A percentile compares a stretch with the other conserved stretches of the same genome.
Evolutionary conservation across 768 basidiomycete genomes (phyloP).

Genomic region (Pisolithus marmoratus): DNA sequence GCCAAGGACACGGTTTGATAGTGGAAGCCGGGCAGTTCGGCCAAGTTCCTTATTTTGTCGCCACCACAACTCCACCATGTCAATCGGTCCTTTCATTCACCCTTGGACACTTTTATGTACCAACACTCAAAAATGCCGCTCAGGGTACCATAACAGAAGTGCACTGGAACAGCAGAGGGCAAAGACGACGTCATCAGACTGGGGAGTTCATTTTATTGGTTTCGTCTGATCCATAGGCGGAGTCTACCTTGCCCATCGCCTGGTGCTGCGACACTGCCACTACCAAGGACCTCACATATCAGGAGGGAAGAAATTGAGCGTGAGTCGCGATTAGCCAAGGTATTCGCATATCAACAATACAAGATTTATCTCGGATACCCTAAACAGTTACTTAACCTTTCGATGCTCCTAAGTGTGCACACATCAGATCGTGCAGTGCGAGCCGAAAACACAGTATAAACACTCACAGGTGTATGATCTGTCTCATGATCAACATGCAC

Average conservation of each 20-base stretch:
- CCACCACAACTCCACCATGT: not conserved
- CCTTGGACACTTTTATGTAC: not conserved
- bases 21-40: constrained; percentile 6
- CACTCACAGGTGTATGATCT: constrained; percentile 61
- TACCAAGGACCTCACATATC: no score
- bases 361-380: no score
- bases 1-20: not conserved
- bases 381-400: constrained; percentile 22
- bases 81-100: not conserved
- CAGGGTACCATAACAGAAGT: not conserved
- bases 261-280: no score
- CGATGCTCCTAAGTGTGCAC: constrained; percentile 36
- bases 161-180: not conserved
- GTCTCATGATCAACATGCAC: constrained; percentile 95
- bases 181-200: not conserved
- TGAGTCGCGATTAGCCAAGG: not conserved
- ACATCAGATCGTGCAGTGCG: not conserved
- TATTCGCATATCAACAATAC: not conserved
- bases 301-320: not conserved
- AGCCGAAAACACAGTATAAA: not conserved
- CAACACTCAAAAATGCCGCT: not conserved
- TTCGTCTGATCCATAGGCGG: no score
- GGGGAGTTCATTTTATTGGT: not conserved
- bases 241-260: no score
- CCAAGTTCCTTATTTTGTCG: constrained; percentile 23